Base-by-base conservation (phyloP, 202 grass and related monocot species). In the Schoenoplectus tabernaemontani region DNA sequence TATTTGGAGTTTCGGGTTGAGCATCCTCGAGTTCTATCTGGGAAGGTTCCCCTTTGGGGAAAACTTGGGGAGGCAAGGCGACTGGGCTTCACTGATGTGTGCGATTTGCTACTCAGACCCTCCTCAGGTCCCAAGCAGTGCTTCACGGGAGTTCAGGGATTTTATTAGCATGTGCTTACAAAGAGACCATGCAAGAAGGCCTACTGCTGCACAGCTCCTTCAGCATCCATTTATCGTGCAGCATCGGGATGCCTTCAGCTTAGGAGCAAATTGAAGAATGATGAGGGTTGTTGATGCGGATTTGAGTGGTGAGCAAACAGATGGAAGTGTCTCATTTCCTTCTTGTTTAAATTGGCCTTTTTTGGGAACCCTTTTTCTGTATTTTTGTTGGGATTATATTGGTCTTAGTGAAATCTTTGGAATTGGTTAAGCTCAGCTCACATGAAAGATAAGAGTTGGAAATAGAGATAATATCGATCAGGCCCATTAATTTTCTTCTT, bases 1-100 rank as follows among this genome's bases (percentile, higher is more conserved):
- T 82, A 93, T 97, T 69, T 97, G 94, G 89, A 97, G 94, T 83
- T 94, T 97, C 74, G 95, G 95, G 34, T 88, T 94, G 37, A 94
- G 95, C 84, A 92, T 94, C 38, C 91, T 97, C 54, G 89, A 94
- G 89, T 94, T 97, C 84, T 97, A 94, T 81, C 44, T 94, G 20
- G 95, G 95, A 61, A 65, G 81, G 23, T 97, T 97, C 81, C 95
- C 94, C n/a, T 87, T 97, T 22, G 91, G 91, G 2, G 91, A 97
- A 80, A 92, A 94, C 69, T 59, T 90, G 11, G 87, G 91, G 3
- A 88, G 47, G 87, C 87, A 86, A 82, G 95, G 84, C 22, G 89
- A 97, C 74, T 97, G 95, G 91, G 95, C 95, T 5, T 89, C 86
- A 0, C 84, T 97, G 54, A 97, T 94, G 95, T 58, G 28, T 61